These are phyloP conservation scores for Schoenoplectus tabernaemontani DNA, from an alignment of 202 grass and related monocot species.

Conservation along the genomic window DNA sequence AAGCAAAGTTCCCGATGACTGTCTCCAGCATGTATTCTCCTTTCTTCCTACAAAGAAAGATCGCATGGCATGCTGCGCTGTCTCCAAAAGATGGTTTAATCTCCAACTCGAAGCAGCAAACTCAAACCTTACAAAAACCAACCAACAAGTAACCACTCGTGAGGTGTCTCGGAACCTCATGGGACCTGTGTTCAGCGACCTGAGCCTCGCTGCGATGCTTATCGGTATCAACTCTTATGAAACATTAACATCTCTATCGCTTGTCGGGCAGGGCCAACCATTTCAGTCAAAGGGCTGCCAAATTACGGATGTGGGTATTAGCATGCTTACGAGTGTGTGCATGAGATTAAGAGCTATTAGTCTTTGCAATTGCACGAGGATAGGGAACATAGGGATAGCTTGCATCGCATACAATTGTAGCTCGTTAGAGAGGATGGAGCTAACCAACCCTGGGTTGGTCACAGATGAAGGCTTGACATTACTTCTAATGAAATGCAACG, in stretches of 20 bases:
- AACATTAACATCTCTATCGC: neutral
- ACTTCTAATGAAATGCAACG: neutral
- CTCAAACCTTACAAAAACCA: neutral
- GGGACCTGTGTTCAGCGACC: neutral
- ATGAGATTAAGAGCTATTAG: neutral
- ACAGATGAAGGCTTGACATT: neutral
- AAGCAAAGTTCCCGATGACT: neutral
- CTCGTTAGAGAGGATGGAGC: neutral
- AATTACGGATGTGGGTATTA: neutral
- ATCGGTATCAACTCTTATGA: neutral
- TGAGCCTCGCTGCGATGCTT: neutral
- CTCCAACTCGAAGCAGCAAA: neutral
- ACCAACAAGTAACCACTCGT: neutral
- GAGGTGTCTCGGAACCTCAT: neutral
- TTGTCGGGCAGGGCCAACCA: neutral
- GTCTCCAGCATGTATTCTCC: neutral
- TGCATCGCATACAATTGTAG: neutral
- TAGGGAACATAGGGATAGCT: neutral
- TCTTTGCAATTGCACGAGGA: neutral
- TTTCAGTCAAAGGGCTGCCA: neutral
- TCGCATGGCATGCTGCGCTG: neutral
- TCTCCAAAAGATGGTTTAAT: conserved; percentile 2
- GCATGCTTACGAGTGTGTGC: neutral
- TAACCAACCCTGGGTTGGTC: neutral
- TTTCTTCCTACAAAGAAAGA: neutral